Evolutionary conservation across 164 flowering plant genomes (phyloP).

Genomic region (Taxillus chinensis): DNA sequence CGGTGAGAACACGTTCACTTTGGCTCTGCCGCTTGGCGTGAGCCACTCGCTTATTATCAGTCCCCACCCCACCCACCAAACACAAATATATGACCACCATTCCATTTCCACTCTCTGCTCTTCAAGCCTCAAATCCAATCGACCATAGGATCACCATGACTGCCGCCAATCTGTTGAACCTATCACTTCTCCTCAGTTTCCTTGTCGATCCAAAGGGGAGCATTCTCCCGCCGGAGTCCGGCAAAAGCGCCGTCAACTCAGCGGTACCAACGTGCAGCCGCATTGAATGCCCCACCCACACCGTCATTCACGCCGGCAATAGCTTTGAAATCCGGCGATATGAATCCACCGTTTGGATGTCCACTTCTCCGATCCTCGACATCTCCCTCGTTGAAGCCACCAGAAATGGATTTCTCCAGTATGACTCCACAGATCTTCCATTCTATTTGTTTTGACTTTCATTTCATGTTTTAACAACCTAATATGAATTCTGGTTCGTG

Average conservation of each 20-base stretch:
- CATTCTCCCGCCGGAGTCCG: slow-evolving; percentile 1
- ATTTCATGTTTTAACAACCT: neutral
- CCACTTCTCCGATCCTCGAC: slow-evolving; percentile 59
- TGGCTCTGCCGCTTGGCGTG: too few relatives aligned
- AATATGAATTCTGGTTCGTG: neutral
- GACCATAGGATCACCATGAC: too few relatives aligned
- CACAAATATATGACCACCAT: too few relatives aligned
- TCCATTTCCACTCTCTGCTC: too few relatives aligned
- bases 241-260: neutral
- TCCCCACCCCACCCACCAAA: too few relatives aligned
- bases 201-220: slow-evolving; percentile 12
- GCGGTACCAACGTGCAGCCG: slow-evolving; percentile 54
- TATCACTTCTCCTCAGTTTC: slow-evolving; percentile 20
- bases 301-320: slow-evolving; percentile 35
- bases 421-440: slow-evolving; percentile 11
- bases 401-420: slow-evolving; percentile 58
- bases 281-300: slow-evolving; percentile 76
- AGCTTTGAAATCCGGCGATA: slow-evolving; percentile 78
- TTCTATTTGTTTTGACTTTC: neutral
- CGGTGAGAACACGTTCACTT: too few relatives aligned
- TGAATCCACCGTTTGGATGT: slow-evolving; percentile 54
- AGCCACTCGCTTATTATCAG: too few relatives aligned
- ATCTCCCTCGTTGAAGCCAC: slow-evolving; percentile 71
- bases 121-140: too few relatives aligned
- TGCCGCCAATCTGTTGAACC: neutral